These are phyloP conservation scores for Cercospora sojina DNA, from an alignment of 2,329 filamentous ascomycete genomes.

Conservation along the genomic window DNA sequence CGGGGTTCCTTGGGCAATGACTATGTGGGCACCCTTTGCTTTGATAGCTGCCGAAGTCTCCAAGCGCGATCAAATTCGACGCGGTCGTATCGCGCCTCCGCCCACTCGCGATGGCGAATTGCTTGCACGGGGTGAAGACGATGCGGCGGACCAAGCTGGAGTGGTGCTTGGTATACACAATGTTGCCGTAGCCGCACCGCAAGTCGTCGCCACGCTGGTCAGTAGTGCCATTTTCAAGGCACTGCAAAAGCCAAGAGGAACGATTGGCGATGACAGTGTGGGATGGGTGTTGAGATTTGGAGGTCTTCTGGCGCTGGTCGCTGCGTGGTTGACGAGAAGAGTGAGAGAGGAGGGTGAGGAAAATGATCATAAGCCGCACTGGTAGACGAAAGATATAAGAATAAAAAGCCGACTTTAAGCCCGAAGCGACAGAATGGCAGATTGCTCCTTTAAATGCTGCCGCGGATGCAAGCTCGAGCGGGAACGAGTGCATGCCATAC, in stretches of 20 bases:
- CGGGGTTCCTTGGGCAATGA: constrained; percentile 82
- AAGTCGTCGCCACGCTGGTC: constrained; percentile 83
- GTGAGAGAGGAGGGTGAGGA: constrained; percentile 24
- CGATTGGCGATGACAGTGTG: constrained; percentile 81
- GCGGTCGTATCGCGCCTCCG: constrained; percentile 47
- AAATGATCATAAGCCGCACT: constrained; percentile 13
- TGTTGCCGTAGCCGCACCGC: constrained; percentile 86
- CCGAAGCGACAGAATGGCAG: too few species aligned
- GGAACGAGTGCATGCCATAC: too few species aligned
- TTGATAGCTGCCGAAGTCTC: constrained; percentile 92
- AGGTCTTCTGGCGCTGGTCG: constrained; percentile 72
- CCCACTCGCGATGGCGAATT: constrained; percentile 39
- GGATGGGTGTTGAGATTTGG: constrained; percentile 83
- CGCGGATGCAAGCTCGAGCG: too few species aligned
- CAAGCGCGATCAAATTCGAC: constrained; percentile 69
- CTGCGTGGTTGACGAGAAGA: constrained; percentile 51
- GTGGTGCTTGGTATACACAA: constrained; percentile 95
- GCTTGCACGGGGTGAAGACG: constrained; percentile 50
- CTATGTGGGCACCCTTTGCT: constrained; percentile 92
- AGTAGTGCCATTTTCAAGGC: constrained; percentile 81
- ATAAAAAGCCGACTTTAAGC: not conserved
- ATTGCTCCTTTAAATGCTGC: too few species aligned
- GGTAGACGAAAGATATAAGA: not conserved
- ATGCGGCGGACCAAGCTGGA: constrained; percentile 72
- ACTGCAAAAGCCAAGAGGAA: constrained; percentile 82